Conservation (phyloP, 148 eudicot species). For the Persicaria maculosa region DNA sequence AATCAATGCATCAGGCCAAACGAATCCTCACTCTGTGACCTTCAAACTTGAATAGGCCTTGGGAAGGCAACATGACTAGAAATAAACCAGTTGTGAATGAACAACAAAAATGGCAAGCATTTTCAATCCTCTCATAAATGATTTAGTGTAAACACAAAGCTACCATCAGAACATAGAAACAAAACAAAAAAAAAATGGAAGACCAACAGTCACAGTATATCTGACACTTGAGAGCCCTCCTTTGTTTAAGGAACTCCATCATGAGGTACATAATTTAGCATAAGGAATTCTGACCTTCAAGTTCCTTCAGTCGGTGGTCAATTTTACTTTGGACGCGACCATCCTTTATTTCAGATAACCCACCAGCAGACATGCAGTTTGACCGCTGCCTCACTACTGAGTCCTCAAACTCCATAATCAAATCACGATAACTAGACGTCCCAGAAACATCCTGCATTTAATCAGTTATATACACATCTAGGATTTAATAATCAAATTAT, state of each 20-base stretch:
- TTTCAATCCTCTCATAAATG: neutral
- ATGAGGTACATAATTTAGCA: neutral
- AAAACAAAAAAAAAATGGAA: neutral
- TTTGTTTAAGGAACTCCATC: neutral
- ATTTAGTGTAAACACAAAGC: neutral
- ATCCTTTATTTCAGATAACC: slow-evolving; percentile 47
- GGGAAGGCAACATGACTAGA: neutral
- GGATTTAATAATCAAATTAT: neutral
- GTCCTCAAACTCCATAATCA: slow-evolving; percentile 80
- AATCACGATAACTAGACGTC: slow-evolving; percentile 49
- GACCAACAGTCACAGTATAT: neutral
- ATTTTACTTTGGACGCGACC: slow-evolving; percentile 53
- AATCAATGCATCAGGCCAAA: too few species aligned
- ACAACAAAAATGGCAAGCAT: neutral
- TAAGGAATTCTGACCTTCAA: slow-evolving; percentile 58
- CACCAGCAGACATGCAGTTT: slow-evolving; percentile 50
- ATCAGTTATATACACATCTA: slow-evolving; percentile 2
- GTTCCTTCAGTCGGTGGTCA: slow-evolving; percentile 70
- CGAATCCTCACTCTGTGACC: neutral
- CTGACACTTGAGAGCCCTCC: neutral
- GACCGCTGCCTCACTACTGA: slow-evolving; percentile 66
- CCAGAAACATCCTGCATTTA: slow-evolving; percentile 40
- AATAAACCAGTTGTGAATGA: neutral
- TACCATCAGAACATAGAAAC: neutral
- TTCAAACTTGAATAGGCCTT: neutral